A percentile compares a stretch with the other conserved stretches of the same genome.
Evolutionary conservation across 805 yeast genomes (phyloP).

Genomic region (Suhomyces xylopsoci): DNA sequence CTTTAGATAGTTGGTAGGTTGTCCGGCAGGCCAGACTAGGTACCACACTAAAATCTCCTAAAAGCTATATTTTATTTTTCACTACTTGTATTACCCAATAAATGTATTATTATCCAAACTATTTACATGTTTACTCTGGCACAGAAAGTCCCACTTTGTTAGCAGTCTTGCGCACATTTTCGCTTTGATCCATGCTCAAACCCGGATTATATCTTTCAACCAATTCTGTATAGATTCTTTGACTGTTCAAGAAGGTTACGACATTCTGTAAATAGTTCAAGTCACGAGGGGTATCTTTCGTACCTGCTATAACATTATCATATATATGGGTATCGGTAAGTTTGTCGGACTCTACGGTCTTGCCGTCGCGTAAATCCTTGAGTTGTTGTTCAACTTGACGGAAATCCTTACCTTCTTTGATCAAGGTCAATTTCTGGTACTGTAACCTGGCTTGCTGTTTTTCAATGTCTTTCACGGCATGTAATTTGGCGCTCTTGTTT

Average conservation of each 20-base stretch:
- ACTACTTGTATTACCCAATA: neutral
- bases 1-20: neutral
- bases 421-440: slow-evolving; percentile 47
- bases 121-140: slow-evolving; percentile 19
- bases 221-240: slow-evolving; percentile 72
- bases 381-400: slow-evolving; percentile 30
- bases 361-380: slow-evolving; percentile 8
- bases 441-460: slow-evolving; percentile 45
- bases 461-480: slow-evolving; percentile 38
- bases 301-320: slow-evolving; percentile 5
- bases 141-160: slow-evolving; percentile 76
- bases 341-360: slow-evolving; percentile 5
- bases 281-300: slow-evolving; percentile 12
- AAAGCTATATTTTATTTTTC: neutral
- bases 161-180: slow-evolving; percentile 78
- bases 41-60: neutral
- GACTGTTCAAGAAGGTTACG: slow-evolving; percentile 61
- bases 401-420: slow-evolving; percentile 34
- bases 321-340: slow-evolving; percentile 2
- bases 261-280: slow-evolving; percentile 54
- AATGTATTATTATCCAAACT: slow-evolving; percentile 7
- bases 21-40: neutral
- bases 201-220: slow-evolving; percentile 88
- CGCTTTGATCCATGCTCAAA: slow-evolving; percentile 69
- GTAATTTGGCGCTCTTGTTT: slow-evolving; percentile 33